Conservation (phyloP, 495 filamentous ascomycete species). For the Haplographium delicatum region DNA sequence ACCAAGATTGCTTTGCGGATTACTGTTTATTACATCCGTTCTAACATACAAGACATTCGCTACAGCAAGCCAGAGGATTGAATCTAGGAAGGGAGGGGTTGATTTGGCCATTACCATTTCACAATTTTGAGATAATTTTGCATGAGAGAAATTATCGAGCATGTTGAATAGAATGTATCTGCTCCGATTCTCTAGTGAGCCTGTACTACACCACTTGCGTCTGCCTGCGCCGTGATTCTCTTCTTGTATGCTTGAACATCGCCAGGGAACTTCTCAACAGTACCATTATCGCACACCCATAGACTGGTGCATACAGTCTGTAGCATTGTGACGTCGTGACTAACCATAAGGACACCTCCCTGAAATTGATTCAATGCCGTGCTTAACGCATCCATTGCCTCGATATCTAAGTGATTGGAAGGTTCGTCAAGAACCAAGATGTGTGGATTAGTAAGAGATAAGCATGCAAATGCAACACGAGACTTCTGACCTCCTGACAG, state of each 20-base stretch:
- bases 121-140: not conserved
- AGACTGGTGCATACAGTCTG: conserved; percentile 90
- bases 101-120: too few species aligned
- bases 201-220: conserved; percentile 76
- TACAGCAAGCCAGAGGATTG: conserved; percentile 3
- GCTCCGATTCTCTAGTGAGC: conserved; percentile 33
- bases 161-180: not conserved
- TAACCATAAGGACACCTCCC: conserved; percentile 96
- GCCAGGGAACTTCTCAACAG: conserved; percentile 93
- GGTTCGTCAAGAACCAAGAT: conserved; percentile 98
- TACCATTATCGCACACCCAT: conserved; percentile 95
- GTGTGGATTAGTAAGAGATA: conserved; percentile 89
- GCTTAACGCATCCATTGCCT: conserved; percentile 95
- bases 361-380: conserved; percentile 80
- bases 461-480: conserved; percentile 91
- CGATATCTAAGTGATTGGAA: conserved; percentile 97
- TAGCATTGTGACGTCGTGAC: conserved; percentile 98
- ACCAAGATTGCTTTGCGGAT: not conserved
- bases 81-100: not conserved
- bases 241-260: conserved; percentile 98
- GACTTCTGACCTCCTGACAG: conserved; percentile 98
- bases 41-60: conserved; percentile 2
- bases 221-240: conserved; percentile 86
- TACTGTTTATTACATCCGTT: not conserved
- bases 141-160: not conserved